These are phyloP conservation scores for Phytopythium ostracodes DNA, from an alignment of 352 stramenopile genomes.

Conservation along the genomic window DNA sequence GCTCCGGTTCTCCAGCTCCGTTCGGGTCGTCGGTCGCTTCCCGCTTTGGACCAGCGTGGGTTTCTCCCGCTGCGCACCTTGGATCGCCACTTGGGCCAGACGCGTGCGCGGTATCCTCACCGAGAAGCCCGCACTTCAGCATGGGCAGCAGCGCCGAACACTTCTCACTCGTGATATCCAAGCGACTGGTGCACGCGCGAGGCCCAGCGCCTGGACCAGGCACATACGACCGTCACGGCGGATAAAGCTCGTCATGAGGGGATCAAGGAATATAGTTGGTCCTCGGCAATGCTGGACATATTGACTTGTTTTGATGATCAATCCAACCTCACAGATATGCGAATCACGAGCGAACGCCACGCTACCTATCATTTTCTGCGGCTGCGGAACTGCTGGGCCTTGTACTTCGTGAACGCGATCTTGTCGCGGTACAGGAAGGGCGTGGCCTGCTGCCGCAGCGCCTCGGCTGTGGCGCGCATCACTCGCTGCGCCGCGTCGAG, in stretches of 20 bases:
- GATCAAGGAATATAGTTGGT: neutral
- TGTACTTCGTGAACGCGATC: constrained; percentile 60
- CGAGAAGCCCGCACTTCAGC: constrained; percentile 11
- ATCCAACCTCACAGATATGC: neutral
- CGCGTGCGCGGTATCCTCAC: neutral
- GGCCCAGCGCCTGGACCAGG: constrained; percentile 26
- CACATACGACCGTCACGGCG: constrained; percentile 32
- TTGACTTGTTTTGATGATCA: neutral
- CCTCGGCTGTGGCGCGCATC: constrained; percentile 49
- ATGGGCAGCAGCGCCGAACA: constrained; percentile 28
- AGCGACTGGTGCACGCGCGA: constrained; percentile 20
- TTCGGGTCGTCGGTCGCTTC: constrained; percentile 31
- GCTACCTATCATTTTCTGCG: neutral
- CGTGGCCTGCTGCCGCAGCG: constrained; percentile 46
- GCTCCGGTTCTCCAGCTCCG: neutral
- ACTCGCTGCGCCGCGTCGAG: constrained; percentile 55
- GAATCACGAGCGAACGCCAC: neutral
- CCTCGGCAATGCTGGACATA: neutral
- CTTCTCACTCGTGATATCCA: constrained; percentile 29
- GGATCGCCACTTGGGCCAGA: neutral
- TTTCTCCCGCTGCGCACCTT: neutral
- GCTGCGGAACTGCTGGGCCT: constrained; percentile 44
- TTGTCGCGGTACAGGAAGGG: constrained; percentile 76
- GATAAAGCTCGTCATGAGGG: constrained; percentile 10
- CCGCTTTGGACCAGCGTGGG: constrained; percentile 18